phyloP scores from a whole-genome alignment of 1,139 yeast genomes.

The Candida sp. region DNA sequence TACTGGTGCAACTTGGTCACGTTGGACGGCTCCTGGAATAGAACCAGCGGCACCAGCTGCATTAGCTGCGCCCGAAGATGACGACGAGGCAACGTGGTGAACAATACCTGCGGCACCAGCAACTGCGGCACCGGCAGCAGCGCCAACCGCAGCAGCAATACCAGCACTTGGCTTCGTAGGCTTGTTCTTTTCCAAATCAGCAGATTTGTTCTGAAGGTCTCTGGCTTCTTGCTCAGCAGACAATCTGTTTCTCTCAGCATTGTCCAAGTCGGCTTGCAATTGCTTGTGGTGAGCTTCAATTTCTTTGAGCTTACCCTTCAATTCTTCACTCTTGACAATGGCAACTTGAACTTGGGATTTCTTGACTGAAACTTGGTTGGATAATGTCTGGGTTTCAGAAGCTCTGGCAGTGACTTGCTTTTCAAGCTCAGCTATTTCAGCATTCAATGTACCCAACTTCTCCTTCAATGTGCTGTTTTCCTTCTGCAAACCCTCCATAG shows the following conservation, averaged over 20 bases:
- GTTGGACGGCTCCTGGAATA: constrained; percentile 1
- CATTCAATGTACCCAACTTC: constrained; percentile 66
- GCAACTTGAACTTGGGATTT: constrained; percentile 71
- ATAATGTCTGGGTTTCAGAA: constrained; percentile 60
- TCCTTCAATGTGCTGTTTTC: constrained; percentile 70
- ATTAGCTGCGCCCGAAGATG: not conserved
- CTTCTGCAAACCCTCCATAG: constrained; percentile 68
- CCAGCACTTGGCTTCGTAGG: constrained; percentile 21
- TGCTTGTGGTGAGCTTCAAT: constrained; percentile 26
- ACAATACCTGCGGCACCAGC: constrained; percentile 9
- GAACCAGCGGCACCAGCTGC: not conserved
- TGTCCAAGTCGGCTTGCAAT: constrained; percentile 27
- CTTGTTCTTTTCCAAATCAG: constrained; percentile 19
- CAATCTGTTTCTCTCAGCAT: constrained; percentile 24
- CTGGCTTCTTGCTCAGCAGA: constrained; percentile 33
- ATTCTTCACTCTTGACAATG: constrained; percentile 57
- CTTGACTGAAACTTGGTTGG: constrained; percentile 66
- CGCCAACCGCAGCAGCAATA: constrained; percentile 18
- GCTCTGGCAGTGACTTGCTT: constrained; percentile 55
- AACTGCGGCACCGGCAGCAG: constrained; percentile 18
- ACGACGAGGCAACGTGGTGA: constrained; percentile 4
- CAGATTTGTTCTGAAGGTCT: constrained; percentile 24
- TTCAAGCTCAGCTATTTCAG: constrained; percentile 65
- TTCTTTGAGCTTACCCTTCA: constrained; percentile 33
- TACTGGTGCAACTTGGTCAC: not conserved